phyloP scores from a whole-genome alignment of 2,329 filamentous ascomycete genomes.

The Claviceps spartinae region DNA sequence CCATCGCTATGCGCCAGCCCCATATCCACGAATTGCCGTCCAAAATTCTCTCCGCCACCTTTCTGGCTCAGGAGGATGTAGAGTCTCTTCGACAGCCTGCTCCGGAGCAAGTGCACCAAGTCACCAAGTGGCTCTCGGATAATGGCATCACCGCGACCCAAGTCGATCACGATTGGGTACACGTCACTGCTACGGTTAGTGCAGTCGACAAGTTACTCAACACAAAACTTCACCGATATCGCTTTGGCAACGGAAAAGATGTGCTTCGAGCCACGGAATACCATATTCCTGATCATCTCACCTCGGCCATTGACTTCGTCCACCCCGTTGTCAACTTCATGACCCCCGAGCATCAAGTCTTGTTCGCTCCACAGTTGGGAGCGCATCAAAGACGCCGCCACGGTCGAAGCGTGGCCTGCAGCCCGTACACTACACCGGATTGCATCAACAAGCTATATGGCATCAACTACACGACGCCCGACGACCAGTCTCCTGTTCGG shows the following conservation, averaged over 20 bases:
- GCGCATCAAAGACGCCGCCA: not conserved
- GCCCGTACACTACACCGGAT: slow-evolving; percentile 19
- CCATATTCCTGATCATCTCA: slow-evolving; percentile 26
- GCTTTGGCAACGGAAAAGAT: slow-evolving; percentile 22
- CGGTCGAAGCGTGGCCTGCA: slow-evolving; percentile 4
- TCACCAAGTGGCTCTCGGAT: slow-evolving; percentile 28
- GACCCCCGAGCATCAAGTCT: slow-evolving; percentile 22
- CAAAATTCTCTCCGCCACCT: slow-evolving; percentile 11
- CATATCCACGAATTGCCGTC: slow-evolving; percentile 14
- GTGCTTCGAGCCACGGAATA: slow-evolving; percentile 33
- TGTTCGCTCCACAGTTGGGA: slow-evolving; percentile 3
- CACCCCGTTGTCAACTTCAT: slow-evolving; percentile 37
- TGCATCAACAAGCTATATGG: slow-evolving; percentile 34
- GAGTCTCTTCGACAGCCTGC: slow-evolving; percentile 22
- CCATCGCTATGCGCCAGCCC: slow-evolving; percentile 21
- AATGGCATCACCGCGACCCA: slow-evolving; percentile 22
- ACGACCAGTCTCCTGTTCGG: slow-evolving; percentile 21
- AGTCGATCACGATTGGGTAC: slow-evolving; percentile 27
- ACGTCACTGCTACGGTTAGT: slow-evolving; percentile 26
- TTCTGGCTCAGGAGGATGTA: slow-evolving; percentile 25
- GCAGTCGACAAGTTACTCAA: slow-evolving; percentile 27
- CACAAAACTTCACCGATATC: slow-evolving; percentile 27
- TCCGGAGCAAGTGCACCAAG: slow-evolving; percentile 18
- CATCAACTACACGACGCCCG: slow-evolving; percentile 22
- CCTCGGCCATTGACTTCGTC: slow-evolving; percentile 29